These are phyloP conservation scores for Solanum chilense DNA, from an alignment of 257 asterid genomes.

Conservation along the genomic window DNA sequence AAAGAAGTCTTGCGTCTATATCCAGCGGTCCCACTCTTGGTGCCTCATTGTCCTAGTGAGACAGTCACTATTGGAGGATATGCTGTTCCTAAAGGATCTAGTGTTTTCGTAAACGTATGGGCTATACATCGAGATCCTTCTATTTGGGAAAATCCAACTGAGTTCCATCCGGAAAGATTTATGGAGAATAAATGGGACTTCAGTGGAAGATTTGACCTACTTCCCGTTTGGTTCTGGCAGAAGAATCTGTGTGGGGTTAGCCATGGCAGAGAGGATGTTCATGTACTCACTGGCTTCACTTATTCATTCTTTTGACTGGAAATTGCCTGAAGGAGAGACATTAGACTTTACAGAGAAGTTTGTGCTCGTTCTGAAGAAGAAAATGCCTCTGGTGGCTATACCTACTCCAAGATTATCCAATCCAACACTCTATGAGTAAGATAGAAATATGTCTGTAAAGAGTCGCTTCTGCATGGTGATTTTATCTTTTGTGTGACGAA, in stretches of 20 bases:
- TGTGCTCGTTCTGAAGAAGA: constrained; percentile 50
- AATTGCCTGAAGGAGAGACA: constrained; percentile 19
- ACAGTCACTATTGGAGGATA: constrained; percentile 33
- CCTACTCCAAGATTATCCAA: constrained; percentile 40
- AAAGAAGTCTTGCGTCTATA: constrained; percentile 47
- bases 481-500: no score
- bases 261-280: constrained; percentile 58
- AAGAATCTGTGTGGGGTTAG: constrained; percentile 49
- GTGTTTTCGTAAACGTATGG: constrained; percentile 58
- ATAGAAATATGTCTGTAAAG: neutral
- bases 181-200: constrained; percentile 26
- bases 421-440: constrained; percentile 22
- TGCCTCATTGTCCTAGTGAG: constrained; percentile 59
- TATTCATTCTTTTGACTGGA: constrained; percentile 52
- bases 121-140: constrained; percentile 53
- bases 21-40: constrained; percentile 51
- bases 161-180: constrained; percentile 47
- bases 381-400: constrained; percentile 35
- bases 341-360: constrained; percentile 44
- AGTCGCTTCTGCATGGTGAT: no score
- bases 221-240: constrained; percentile 66
- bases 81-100: constrained; percentile 39
- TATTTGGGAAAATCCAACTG: constrained; percentile 32
- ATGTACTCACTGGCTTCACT: constrained; percentile 48
- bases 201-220: constrained; percentile 47